These are phyloP conservation scores for Podospora pseudocomata DNA, from an alignment of 495 filamentous ascomycete species.

Conservation along the genomic window DNA sequence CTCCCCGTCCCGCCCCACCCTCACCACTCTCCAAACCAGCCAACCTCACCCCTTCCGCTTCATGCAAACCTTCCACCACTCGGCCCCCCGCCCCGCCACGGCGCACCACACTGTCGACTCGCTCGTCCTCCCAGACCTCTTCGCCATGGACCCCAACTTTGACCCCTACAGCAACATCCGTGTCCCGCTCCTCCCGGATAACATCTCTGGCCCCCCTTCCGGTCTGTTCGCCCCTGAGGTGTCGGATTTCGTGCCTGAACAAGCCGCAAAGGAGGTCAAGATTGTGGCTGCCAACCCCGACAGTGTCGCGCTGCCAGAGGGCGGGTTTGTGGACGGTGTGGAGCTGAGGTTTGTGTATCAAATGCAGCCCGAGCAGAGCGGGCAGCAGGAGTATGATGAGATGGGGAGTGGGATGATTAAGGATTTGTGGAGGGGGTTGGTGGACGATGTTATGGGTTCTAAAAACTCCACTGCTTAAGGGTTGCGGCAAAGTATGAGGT, in stretches of 20 bases:
- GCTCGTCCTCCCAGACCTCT: constrained; percentile 38
- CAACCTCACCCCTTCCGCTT: constrained; percentile 35
- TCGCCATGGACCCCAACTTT: constrained; percentile 16
- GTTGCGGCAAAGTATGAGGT: not conserved
- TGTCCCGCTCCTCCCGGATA: constrained; percentile 47
- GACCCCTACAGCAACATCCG: constrained; percentile 42
- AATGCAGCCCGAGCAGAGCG: constrained; percentile 15
- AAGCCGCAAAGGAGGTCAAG: constrained; percentile 30
- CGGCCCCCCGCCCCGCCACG: constrained; percentile 30
- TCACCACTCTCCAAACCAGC: constrained; percentile 17
- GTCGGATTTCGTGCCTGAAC: constrained; percentile 32
- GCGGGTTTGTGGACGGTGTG: constrained; percentile 47
- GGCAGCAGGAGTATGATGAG: constrained; percentile 19
- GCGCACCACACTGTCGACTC: constrained; percentile 37
- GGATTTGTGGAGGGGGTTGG: constrained; percentile 45
- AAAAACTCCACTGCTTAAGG: not conserved
- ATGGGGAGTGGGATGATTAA: constrained; percentile 39
- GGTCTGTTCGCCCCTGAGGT: constrained; percentile 26
- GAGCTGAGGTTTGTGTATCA: constrained; percentile 44
- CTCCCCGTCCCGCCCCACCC: constrained; percentile 28
- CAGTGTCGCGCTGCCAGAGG: constrained; percentile 38
- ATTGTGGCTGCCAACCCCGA: constrained; percentile 46
- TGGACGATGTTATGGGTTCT: constrained; percentile 37
- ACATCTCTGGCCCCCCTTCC: constrained; percentile 23
- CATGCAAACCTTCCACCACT: constrained; percentile 50